Evolutionary conservation across 2,329 filamentous ascomycete genomes (phyloP).

Genomic region (Aspergillus sp.): DNA sequence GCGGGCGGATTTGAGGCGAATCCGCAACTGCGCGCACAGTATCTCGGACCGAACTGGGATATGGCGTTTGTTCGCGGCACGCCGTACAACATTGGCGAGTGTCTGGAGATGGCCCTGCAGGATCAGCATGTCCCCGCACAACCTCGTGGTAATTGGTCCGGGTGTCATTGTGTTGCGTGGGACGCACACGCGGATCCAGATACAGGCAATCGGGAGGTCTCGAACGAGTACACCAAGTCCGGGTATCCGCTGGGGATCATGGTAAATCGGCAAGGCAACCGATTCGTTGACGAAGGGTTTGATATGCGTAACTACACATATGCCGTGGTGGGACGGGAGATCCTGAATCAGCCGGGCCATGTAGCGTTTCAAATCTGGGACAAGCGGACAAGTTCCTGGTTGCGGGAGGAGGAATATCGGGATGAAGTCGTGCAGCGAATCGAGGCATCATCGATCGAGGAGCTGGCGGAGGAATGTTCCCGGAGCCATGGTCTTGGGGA

Average conservation of each 20-base stretch:
- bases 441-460: constrained; percentile 45
- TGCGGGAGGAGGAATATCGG: constrained; percentile 57
- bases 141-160: constrained; percentile 54
- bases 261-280: constrained; percentile 51
- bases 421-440: constrained; percentile 52
- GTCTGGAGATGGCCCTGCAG: constrained; percentile 47
- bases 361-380: constrained; percentile 63
- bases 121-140: constrained; percentile 46
- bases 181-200: constrained; percentile 54
- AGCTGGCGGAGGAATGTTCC: constrained; percentile 48
- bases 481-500: constrained; percentile 43
- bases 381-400: constrained; percentile 43
- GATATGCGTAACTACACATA: constrained; percentile 64
- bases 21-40: constrained; percentile 49
- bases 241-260: constrained; percentile 62
- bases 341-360: constrained; percentile 52
- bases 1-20: constrained; percentile 61
- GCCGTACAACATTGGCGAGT: constrained; percentile 57
- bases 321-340: constrained; percentile 57
- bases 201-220: constrained; percentile 51
- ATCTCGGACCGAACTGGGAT: constrained; percentile 57
- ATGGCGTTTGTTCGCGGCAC: constrained; percentile 56
- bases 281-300: constrained; percentile 61
- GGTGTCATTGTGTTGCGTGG: constrained; percentile 61
- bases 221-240: constrained; percentile 63